Evolutionary conservation across 2,329 filamentous ascomycete genomes (phyloP), one percentile per base, ranked within the genome.

Genomic region (Annulohypoxylon truncatum): DNA sequence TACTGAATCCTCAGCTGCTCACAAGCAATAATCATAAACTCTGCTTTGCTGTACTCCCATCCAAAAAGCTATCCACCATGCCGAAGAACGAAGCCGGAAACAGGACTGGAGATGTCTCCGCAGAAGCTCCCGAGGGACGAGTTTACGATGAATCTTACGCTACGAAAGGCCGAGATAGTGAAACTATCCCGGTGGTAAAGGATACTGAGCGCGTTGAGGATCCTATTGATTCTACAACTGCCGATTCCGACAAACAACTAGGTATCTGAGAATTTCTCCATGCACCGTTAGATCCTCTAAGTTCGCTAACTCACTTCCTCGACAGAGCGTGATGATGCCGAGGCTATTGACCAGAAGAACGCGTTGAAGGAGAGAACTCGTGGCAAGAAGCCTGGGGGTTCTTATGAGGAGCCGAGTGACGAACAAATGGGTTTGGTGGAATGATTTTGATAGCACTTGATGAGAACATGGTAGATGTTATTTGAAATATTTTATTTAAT

Each of bases 341-440:
- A 77, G 51, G 77, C 76, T 1, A 77, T 78, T 22, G 72, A 78
- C 47, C 53, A 73, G 60, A 67, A 48, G 6, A 79, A 78, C 44
- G 71, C 78, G 7, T 50, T 78, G 35, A 62, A 74, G 4, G 72
- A 70, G 7, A 61, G 53, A 18, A 77, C 75, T 24, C 62, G 76
- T 7, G 63, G 67, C 29, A 75, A 74, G 12, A 72, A 74, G 61
- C 72, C 72, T 0, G 59, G 52, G n/a, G 70, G 67, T 1, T 65
- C 62, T n/a, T 76, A 76, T 47, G 50, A 48, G 5, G 74, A 76
- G 67, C 75, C 73, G 2, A 73, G 66, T 22, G 73, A 75, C 61
- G 71, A 73, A 12, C 74, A 75, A 22, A 33, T 64, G 9, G 55
- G 60, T 2, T 46, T 61, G 12, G 57, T 38, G 0, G 60, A 67